Conservation (phyloP, 371 early-diverging fungal species). For the Ordospora pajunii region DNA sequence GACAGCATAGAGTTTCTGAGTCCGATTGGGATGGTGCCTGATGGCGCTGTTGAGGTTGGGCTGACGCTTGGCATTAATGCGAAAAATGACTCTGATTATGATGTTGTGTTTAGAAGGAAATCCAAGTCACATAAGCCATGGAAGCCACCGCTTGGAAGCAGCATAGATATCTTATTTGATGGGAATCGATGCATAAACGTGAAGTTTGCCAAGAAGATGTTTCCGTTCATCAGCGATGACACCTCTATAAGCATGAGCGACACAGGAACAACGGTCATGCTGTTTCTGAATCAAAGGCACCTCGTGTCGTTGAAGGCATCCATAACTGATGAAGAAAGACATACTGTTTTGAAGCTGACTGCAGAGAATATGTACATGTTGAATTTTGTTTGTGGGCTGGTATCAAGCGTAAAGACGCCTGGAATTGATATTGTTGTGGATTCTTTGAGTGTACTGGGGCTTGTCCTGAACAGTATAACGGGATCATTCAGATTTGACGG, state of each 20-base stretch:
- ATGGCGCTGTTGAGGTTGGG: neutral
- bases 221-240: neutral
- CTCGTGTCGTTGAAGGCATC: neutral
- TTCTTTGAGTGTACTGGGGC: neutral
- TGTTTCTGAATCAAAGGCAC: neutral
- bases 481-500: too few relatives aligned
- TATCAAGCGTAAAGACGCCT: too few relatives aligned
- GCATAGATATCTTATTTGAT: too few relatives aligned
- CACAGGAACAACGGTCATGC: neutral
- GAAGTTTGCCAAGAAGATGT: neutral
- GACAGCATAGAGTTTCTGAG: neutral
- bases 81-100: neutral
- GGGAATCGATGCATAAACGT: neutral
- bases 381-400: too few relatives aligned
- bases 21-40: neutral
- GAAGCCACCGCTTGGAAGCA: neutral
- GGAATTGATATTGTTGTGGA: neutral
- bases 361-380: too few relatives aligned
- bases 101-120: neutral
- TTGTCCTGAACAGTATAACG: neutral
- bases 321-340: neutral
- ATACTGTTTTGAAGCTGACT: neutral
- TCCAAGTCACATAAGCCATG: too few relatives aligned
- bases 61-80: neutral
- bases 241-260: neutral